Base-by-base conservation (phyloP, 768 basidiomycete species). In the Paxillus involutus region DNA sequence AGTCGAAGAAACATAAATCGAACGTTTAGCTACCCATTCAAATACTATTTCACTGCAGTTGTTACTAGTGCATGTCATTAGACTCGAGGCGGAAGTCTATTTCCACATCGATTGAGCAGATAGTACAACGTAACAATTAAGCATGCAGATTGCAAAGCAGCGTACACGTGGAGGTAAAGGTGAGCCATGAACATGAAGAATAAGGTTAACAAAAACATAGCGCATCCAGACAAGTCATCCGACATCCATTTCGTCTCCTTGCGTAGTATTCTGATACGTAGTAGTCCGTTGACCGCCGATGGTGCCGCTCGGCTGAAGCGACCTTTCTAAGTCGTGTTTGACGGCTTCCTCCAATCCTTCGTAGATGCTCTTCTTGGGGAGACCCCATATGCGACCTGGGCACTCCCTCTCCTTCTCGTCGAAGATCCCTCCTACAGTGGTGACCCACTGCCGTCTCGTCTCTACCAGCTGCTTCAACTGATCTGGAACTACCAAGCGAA, bases 361-460 rank as follows among this genome's bases (percentile, higher is more conserved):
- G 68, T 82, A 98, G 11, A 95, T 72, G 66, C 88, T 93, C 72
- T 72, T 77, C 69, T 75, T 71, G 2, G 93, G 92, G 16, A 94
- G 74, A n/a, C 89, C 91, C 74, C 80, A 89, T 63, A 89, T 84
- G 59, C 85, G 73, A 45, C 92, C 88, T 0, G 86, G 85, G 44
- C 67, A 71, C 52, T 78, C 77, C 62, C 69, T 68, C 73, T 89
- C 85, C 79, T 88, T 87, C 71, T 81, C 75, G 30, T 88, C 85
- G 62, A 98, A 93, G 54, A 88, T 78, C 6, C 73, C 72, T 9
- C 91, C 92, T 6, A 98, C 82, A 36, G 71, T 76, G 47, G 89
- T 82, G 19, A 93, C 87, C 86, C 93, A 94, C 59, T 86, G 77
- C 60, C 84, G 74, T 37, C 96, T 77, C 56, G 86, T 89, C 59